These are phyloP conservation scores for Dalbergia cultrata DNA, from an alignment of 306 rosid genomes.

Conservation along the genomic window DNA sequence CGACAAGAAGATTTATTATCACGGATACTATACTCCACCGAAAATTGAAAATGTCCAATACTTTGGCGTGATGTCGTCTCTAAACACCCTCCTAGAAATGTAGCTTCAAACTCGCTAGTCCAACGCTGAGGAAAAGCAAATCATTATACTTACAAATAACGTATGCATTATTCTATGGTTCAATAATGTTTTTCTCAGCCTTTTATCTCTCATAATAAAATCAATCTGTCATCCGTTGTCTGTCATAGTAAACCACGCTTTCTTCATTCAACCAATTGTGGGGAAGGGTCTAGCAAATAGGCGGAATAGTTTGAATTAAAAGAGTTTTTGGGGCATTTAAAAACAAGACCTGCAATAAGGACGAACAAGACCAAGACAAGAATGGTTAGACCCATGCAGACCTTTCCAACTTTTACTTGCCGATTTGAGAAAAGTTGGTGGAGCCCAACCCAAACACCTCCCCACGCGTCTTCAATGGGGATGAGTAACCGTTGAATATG, in stretches of 20 bases:
- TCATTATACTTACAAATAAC: not conserved
- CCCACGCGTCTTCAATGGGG: constrained; percentile 32
- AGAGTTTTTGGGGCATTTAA: not conserved
- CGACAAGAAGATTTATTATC: not conserved
- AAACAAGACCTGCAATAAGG: constrained; percentile 28
- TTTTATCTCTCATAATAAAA: not conserved
- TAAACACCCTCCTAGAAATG: not conserved
- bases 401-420: constrained; percentile 29
- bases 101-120: too few species aligned
- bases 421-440: constrained; percentile 27
- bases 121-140: not conserved
- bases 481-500: constrained; percentile 22
- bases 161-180: not conserved
- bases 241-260: not conserved
- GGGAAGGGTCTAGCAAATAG: constrained; percentile 16
- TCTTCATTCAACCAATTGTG: not conserved
- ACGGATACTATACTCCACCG: not conserved
- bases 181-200: not conserved
- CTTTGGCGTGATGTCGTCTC: not conserved
- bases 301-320: constrained; percentile 34
- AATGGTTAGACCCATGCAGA: constrained; percentile 41
- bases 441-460: constrained; percentile 36
- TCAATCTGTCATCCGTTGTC: not conserved
- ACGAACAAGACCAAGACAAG: constrained; percentile 55
- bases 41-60: not conserved